Evolutionary conservation across 2,329 filamentous ascomycete species (phyloP), one percentile per base, ranked within the genome.

Genomic region (Ophiostoma fasciatum): DNA sequence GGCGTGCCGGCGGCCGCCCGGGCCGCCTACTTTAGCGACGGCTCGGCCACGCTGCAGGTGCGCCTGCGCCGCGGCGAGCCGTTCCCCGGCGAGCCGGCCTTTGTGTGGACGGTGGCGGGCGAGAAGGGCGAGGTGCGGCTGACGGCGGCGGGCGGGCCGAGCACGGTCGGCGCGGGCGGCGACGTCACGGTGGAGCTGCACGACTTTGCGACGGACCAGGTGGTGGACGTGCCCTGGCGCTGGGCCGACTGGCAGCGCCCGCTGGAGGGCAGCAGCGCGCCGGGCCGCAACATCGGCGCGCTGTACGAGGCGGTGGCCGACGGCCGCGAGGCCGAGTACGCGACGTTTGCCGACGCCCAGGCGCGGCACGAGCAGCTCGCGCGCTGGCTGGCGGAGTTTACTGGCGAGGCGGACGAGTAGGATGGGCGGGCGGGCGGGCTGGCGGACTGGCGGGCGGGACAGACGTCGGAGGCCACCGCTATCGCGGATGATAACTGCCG

Each of bases 281-380:
- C 53, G 4, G 60, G 58, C 1, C 57, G 65, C 35, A 66, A 62
- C 43, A 63, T 77, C 20, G 72, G 61, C 0, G 59, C 58, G 15
- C 45, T 74, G 1, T 78, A 76, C 51, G 72, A 78, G 45, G 59
- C 57, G 1, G 72, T 63, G 53, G 65, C 66, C 7, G 43, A 48
- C 1, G 50, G 45, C 27, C 43, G 49, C 0, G 29, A 35, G 33
- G 47, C 43, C 27, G 37, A 37, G 31, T 57, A 54, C 42, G 48
- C 55, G 5, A 56, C 54, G 0, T 59, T 68, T 42, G 49, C 50
- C 0, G 54, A 59, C 37, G 67, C 65, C 1, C 45, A 65, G 4
- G 48, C 48, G 43, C 53, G 67, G n/a, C 65, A 68, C 48, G 51
- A 57, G 46, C 56, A 68, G 51, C 40, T 71, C 20, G 59, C 64